Evolutionary conservation across 441 rosid species (phyloP).

Genomic region (Eruca vesicaria): DNA sequence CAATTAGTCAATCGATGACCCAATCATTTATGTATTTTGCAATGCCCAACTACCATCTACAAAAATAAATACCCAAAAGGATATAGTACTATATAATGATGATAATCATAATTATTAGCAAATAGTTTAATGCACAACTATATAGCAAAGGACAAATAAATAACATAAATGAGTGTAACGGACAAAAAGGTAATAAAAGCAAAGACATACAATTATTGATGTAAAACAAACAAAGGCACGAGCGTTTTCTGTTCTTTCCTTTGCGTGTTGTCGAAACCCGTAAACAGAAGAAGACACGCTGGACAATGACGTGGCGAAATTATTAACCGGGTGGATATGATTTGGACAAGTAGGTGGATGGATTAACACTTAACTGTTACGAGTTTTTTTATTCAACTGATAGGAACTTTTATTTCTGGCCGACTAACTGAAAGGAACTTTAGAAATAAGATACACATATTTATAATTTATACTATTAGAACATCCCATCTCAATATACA

Average conservation of each 20-base stretch:
- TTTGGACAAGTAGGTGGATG: not conserved
- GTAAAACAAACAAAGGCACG: not conserved
- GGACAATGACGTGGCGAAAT: slow-evolving; percentile 15
- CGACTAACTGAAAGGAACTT: not conserved
- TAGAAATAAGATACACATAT: not conserved
- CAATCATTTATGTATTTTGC: not conserved
- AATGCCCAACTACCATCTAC: not conserved
- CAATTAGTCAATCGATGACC: no score
- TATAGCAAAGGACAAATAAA: not conserved
- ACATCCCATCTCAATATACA: not conserved
- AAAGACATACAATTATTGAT: not conserved
- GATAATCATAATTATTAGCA: not conserved
- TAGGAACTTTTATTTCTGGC: not conserved
- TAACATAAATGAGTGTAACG: not conserved
- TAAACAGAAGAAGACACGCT: slow-evolving; percentile 6
- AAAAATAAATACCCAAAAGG: not conserved
- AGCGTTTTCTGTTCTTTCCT: not conserved
- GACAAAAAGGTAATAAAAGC: not conserved
- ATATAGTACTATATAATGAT: not conserved
- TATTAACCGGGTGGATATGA: not conserved
- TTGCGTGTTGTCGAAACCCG: not conserved
- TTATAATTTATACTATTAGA: not conserved
- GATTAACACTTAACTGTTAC: not conserved
- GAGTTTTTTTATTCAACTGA: not conserved
- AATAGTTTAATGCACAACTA: not conserved